These are phyloP conservation scores for Candolleomyces efflorescens DNA, from an alignment of 768 basidiomycete genomes.

Conservation along the genomic window DNA sequence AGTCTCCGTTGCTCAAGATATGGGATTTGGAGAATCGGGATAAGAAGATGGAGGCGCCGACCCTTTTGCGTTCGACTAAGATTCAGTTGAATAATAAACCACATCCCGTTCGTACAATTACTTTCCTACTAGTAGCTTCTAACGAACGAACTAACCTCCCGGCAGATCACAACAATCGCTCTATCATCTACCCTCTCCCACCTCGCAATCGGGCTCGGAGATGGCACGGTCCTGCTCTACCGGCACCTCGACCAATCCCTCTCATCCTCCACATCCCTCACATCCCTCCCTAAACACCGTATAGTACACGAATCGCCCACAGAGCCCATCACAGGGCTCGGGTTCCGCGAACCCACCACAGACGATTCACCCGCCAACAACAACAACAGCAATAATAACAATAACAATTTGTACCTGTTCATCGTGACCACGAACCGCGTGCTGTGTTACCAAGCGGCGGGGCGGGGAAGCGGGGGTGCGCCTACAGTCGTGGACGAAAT, in stretches of 20 bases:
- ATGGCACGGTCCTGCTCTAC: slow-evolving; percentile 90
- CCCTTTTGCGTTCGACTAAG: slow-evolving; percentile 69
- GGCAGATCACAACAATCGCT: slow-evolving; percentile 73
- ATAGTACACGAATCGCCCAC: slow-evolving; percentile 77
- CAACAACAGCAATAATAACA: too few relatives aligned
- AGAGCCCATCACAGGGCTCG: slow-evolving; percentile 91
- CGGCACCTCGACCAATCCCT: slow-evolving; percentile 90
- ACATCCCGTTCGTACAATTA: slow-evolving; percentile 53
- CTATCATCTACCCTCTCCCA: slow-evolving; percentile 75
- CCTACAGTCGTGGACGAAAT: slow-evolving; percentile 79
- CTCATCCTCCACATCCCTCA: slow-evolving; percentile 62
- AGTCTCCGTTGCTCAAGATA: slow-evolving; percentile 73
- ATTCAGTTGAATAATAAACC: slow-evolving; percentile 73
- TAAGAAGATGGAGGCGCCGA: slow-evolving; percentile 58
- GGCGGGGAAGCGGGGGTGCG: slow-evolving; percentile 61
- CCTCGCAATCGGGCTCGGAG: slow-evolving; percentile 90
- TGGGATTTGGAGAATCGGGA: slow-evolving; percentile 81
- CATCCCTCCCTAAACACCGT: slow-evolving; percentile 80
- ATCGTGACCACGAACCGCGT: slow-evolving; percentile 87
- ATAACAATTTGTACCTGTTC: slow-evolving; percentile 65
- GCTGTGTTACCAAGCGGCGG: slow-evolving; percentile 69
- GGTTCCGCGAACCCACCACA: slow-evolving; percentile 69
- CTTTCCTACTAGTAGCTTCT: too few relatives aligned
- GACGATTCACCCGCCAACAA: slow-evolving; percentile 34
- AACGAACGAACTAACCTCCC: slow-evolving; percentile 6